Evolutionary conservation across 2,329 filamentous ascomycete genomes (phyloP).

Genomic region (Colletotrichum agaves): DNA sequence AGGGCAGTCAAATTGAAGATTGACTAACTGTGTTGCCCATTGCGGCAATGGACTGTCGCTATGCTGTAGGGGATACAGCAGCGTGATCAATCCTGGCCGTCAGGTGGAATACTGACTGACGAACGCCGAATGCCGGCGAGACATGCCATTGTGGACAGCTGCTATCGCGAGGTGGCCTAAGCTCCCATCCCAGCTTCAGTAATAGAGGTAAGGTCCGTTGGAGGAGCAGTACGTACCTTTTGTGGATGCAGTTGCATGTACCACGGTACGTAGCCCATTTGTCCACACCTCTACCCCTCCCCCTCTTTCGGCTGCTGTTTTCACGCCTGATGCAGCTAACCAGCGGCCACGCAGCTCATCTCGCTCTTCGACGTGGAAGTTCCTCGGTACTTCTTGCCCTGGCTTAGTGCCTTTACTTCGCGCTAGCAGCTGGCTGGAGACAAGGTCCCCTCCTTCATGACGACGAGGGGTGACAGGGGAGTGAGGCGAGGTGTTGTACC

Average conservation of each 20-base stretch:
- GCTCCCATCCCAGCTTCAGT: conserved; percentile 21
- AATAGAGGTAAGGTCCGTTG: conserved; percentile 7
- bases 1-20: not conserved
- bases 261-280: not conserved
- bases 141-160: conserved; percentile 19
- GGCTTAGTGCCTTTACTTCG: conserved; percentile 11
- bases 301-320: not conserved
- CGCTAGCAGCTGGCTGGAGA: conserved; percentile 36
- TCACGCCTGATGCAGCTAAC: not conserved
- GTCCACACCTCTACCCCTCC: conserved; percentile 16
- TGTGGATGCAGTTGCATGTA: not conserved
- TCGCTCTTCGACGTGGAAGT: conserved; percentile 8
- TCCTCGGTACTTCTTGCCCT: conserved; percentile 11
- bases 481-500: not conserved
- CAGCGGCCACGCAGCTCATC: conserved; percentile 11
- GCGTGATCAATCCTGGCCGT: conserved; percentile 4
- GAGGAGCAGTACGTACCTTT: not conserved
- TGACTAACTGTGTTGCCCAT: not conserved
- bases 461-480: conserved; percentile 28
- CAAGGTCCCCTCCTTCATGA: conserved; percentile 35
- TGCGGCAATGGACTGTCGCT: not conserved
- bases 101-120: conserved; percentile 5
- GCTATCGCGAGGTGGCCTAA: conserved; percentile 30
- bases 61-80: not conserved
- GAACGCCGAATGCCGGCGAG: conserved; percentile 31